A percentile compares a stretch with the other conserved stretches of the same genome.
phyloP scores from a whole-genome alignment of 2,329 filamentous ascomycete species.

The Neopestalotiopsis rosae region DNA sequence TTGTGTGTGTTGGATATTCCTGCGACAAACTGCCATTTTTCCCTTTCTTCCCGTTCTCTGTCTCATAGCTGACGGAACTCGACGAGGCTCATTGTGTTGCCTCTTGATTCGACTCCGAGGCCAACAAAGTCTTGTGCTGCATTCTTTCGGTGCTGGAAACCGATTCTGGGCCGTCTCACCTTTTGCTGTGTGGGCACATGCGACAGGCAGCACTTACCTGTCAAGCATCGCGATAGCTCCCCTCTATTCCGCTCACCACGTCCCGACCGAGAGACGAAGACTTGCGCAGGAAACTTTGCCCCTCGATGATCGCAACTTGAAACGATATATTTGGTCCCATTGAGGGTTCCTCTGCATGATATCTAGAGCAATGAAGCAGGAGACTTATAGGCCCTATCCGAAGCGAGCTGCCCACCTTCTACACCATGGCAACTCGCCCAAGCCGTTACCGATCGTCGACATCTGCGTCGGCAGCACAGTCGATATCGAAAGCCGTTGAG shows the following conservation, averaged over 20 bases:
- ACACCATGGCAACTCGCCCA: slow-evolving; percentile 54
- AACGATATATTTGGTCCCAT: background rate
- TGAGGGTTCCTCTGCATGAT: background rate
- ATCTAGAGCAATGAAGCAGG: slow-evolving; percentile 17
- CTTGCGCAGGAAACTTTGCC: background rate
- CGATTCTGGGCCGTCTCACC: background rate
- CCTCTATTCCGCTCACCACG: background rate
- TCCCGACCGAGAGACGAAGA: background rate
- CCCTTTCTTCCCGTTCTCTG: background rate
- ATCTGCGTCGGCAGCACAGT: slow-evolving; percentile 59
- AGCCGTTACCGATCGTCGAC: slow-evolving; percentile 70
- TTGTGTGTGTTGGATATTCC: background rate
- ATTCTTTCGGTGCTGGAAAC: slow-evolving; percentile 15
- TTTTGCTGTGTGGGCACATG: background rate
- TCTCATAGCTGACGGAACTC: background rate
- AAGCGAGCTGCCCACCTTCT: slow-evolving; percentile 9
- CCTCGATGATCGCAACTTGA: slow-evolving; percentile 10
- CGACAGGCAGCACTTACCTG: background rate
- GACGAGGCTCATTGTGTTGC: background rate
- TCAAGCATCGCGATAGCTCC: background rate
- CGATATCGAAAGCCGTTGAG: slow-evolving; percentile 65
- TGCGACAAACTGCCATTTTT: background rate
- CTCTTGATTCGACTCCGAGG: background rate
- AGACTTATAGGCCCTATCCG: background rate
- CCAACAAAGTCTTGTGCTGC: background rate